Conservation (phyloP, 805 yeast species). For the Martiniozyma abietophila region DNA sequence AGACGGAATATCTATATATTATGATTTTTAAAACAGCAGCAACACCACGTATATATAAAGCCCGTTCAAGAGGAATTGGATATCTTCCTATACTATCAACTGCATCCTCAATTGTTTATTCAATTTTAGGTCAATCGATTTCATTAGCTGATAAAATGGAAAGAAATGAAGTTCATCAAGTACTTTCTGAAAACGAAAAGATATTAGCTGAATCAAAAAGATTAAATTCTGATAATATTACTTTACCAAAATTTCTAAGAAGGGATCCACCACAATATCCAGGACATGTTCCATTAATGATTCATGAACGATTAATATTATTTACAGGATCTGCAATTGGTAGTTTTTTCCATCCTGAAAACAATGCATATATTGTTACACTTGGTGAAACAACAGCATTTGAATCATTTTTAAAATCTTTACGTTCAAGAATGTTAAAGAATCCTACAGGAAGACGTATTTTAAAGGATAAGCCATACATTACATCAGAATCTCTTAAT, state of each 20-base stretch:
- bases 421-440: constrained; percentile 66
- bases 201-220: constrained; percentile 17
- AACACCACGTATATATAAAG: no score
- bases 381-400: constrained; percentile 88
- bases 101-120: no score
- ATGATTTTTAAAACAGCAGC: no score
- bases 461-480: constrained; percentile 70
- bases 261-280: constrained; percentile 46
- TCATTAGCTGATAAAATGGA: constrained; percentile 54
- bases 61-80: no score
- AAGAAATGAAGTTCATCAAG: constrained; percentile 35
- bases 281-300: constrained; percentile 70
- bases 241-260: constrained; percentile 22
- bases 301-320: constrained; percentile 52
- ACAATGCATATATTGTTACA: constrained; percentile 67
- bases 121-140: no score
- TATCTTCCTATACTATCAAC: no score
- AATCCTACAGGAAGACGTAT: constrained; percentile 73
- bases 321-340: constrained; percentile 70
- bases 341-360: constrained; percentile 66
- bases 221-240: constrained; percentile 8
- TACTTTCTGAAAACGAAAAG: constrained; percentile 20
- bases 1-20: no score
- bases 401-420: constrained; percentile 48
- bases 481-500: constrained; percentile 64